Base-by-base conservation (phyloP, 352 stramenopile genomes). In the Phytophthora niederhauseri region DNA sequence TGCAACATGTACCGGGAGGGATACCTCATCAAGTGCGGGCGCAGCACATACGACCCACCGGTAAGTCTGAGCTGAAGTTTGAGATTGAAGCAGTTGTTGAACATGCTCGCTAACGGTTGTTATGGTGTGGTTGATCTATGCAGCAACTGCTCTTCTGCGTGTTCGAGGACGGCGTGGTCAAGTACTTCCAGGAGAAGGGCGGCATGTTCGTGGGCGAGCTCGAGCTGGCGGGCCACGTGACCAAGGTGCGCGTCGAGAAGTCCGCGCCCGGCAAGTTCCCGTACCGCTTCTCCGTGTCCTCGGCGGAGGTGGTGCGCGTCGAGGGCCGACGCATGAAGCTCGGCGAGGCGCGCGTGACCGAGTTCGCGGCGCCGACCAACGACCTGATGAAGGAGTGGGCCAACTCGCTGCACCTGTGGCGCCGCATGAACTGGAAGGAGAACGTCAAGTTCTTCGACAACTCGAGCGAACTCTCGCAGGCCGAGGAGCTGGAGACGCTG, bases 311-410 rank as follows among this genome's bases (percentile, higher is more conserved):
- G 24, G 61, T 92, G 51, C 84, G 84, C 28, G 79, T 94, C 50
- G 86, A 94, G 80, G 86, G 84, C 46, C 86, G 86, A 24, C 80
- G 80, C 31, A 94, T 94, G 81, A 91, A 91, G 66, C 75, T 94
- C 26, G 81, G 81, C 22, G 84, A 94, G 57, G 71, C 83, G 12
- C 73, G 74, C 17, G 59, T 82, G 57, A 82, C 86, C 2, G 86
- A 94, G 59, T 92, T 94, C 49, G 84, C 84, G 9, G 86, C 86
- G 22, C 82, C 86, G 0, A 89, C 69, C 6, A 83, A 89, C 46
- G 84, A 90, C 67, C 72, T 94, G 5, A 94, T 94, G 86, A 94
- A 93, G 72, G 86, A 94, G 68, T 94, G 86, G 86, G 86, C 86
- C 60, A 94, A 94, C 69, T 78, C 86, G 49, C 69, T 94, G 66